These are phyloP conservation scores for Galerina sulciceps DNA, from an alignment of 768 basidiomycete genomes.

Conservation along the genomic window DNA sequence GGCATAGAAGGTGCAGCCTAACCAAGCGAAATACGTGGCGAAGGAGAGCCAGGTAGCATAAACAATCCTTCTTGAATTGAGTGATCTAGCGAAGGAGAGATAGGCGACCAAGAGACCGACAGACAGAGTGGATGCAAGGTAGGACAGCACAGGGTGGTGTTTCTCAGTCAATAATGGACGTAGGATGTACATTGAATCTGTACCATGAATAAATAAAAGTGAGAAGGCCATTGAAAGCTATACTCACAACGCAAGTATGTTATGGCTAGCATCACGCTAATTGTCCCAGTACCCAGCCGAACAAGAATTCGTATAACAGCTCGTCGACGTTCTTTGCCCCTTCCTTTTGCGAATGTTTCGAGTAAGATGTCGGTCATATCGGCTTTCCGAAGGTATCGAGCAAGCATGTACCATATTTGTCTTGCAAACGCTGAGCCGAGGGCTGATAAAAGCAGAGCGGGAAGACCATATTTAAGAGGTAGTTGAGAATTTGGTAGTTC, in stretches of 20 bases:
- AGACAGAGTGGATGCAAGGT: conserved; percentile 41
- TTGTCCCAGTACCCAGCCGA: conserved; percentile 45
- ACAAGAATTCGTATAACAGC: conserved; percentile 46
- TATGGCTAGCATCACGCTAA: conserved; percentile 56
- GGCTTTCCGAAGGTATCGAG: conserved; percentile 66
- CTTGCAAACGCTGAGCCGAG: conserved; percentile 61
- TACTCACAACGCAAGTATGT: conserved; percentile 71
- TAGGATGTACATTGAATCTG: conserved; percentile 60
- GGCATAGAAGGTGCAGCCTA: conserved; percentile 55
- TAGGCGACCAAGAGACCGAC: conserved; percentile 50
- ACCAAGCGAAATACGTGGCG: conserved; percentile 63
- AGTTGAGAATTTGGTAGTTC: conserved; percentile 53
- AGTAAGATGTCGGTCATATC: conserved; percentile 70
- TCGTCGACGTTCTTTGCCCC: conserved; percentile 53
- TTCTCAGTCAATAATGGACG: conserved; percentile 49
- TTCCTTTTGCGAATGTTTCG: conserved; percentile 60
- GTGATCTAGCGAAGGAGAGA: conserved; percentile 56
- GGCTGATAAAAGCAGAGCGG: conserved; percentile 57
- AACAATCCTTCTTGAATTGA: conserved; percentile 56
- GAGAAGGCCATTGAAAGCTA: neutral
- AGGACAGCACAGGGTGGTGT: conserved; percentile 32
- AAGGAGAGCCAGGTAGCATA: conserved; percentile 66
- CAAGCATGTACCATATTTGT: conserved; percentile 80
- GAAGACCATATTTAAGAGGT: conserved; percentile 53
- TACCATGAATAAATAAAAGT: neutral